Evolutionary conservation across 371 early-diverging fungal species (phyloP).

Genomic region (Circinella minor): DNA sequence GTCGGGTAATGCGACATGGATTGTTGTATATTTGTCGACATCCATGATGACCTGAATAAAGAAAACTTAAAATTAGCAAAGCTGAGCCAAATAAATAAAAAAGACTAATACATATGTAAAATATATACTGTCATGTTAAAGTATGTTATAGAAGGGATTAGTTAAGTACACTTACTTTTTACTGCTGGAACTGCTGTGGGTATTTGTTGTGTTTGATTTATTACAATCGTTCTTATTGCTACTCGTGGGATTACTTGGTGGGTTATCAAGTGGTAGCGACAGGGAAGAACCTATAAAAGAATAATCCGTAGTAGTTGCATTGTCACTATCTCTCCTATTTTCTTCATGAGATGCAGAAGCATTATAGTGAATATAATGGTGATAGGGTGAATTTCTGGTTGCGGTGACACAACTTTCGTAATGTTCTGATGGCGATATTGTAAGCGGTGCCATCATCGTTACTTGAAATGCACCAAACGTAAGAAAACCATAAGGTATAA

Average conservation of each 20-base stretch:
- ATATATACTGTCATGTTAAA: no score
- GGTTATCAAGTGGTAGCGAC: no score
- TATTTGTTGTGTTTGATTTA: neutral
- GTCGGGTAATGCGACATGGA: no score
- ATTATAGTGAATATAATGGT: constrained; percentile 18
- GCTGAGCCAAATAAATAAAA: neutral
- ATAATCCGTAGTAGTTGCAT: neutral
- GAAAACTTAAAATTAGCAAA: neutral
- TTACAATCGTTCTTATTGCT: neutral
- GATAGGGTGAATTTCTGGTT: constrained; percentile 12
- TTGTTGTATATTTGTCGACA: neutral
- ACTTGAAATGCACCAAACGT: constrained; percentile 37
- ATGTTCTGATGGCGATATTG: neutral
- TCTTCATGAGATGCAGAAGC: neutral
- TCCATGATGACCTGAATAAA: neutral
- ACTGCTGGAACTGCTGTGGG: constrained; percentile 10
- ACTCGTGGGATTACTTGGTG: neutral
- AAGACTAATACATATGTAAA: neutral
- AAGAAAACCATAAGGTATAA: constrained; percentile 39
- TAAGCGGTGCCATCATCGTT: constrained; percentile 6
- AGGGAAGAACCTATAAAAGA: no score
- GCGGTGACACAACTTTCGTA: neutral
- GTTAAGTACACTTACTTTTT: neutral
- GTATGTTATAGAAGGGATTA: neutral
- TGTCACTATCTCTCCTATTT: neutral